Base-by-base conservation (phyloP, 2,329 filamentous ascomycete species). In the Myotisia sp. region DNA sequence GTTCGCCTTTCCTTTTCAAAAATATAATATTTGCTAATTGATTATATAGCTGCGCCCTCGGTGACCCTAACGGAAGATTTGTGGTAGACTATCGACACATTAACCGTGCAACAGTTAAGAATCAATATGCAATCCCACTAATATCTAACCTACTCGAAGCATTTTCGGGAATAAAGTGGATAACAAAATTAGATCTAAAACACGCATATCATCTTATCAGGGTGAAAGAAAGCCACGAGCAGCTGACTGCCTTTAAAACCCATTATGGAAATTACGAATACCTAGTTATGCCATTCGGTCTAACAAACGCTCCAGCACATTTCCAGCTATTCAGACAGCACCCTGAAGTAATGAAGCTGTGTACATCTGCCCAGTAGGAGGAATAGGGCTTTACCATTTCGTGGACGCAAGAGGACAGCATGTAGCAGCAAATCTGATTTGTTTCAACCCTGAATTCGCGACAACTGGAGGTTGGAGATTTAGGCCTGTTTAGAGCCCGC, bases 61-160 rank as follows among this genome's bases (percentile, higher is more conserved):
- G n/a, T n/a, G n/a, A n/a, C n/a, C n/a, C n/a, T n/a, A n/a, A n/a
- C n/a, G n/a, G n/a, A n/a, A n/a, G n/a, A n/a, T n/a, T n/a, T n/a
- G n/a, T n/a, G n/a, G n/a, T n/a, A n/a, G 42, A 58, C 31, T 57
- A 55, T 29, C n/a, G 40, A 18, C 26, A 33, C 1, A 31, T 58
- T 20, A 58, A 58, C 33, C 14, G 26, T 3, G 41, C 55, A 16
- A 57, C 42, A 1, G 34, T 45, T n/a, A 58, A 59, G 33, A 45
- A 55, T 37, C 17, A 36, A 2, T 50, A 51, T 24, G 42, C 36
- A 1, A 14, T 57, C 12, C 44, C 36, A 0, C 31, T 53, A 12
- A 51, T 55, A 19, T 32, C 31, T 3, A 39, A 56, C 33, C 42
- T 42, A 0, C 23, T 50, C 12, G 39, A 52, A 16, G n/a, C 30